Evolutionary conservation across 192 early-diverging fungal genomes (phyloP).

Genomic region (Coemansia sp.): DNA sequence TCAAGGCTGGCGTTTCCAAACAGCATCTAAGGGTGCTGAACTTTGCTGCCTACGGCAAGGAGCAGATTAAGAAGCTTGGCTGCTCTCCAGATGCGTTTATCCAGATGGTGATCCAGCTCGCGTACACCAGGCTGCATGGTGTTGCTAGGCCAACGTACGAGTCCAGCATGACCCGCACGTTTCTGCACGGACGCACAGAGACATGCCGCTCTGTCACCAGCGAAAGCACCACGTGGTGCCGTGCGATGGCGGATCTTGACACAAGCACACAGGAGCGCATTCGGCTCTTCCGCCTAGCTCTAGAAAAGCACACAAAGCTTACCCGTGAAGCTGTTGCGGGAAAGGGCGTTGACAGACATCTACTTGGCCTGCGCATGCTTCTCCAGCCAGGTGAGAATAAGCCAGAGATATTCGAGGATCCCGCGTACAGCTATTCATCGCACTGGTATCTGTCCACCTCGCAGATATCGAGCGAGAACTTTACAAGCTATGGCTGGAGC

Average conservation of each 20-base stretch:
- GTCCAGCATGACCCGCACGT: constrained; percentile 89
- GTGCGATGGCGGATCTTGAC: constrained; percentile 76
- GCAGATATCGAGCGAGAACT: constrained; percentile 89
- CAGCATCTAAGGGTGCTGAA: constrained; percentile 85
- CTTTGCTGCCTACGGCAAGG: constrained; percentile 92
- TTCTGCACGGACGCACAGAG: constrained; percentile 93
- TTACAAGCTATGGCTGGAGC: constrained; percentile 93
- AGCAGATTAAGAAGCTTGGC: constrained; percentile 84
- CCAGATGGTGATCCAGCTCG: constrained; percentile 96
- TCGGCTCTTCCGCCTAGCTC: constrained; percentile 71
- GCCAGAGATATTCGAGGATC: constrained; percentile 87
- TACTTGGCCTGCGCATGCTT: constrained; percentile 83
- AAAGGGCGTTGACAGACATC: constrained; percentile 89
- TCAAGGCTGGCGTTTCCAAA: constrained; percentile 70
- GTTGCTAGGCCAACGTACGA: constrained; percentile 86
- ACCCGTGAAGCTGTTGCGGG: constrained; percentile 81
- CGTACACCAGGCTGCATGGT: constrained; percentile 91
- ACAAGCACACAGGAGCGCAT: constrained; percentile 60
- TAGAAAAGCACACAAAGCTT: constrained; percentile 77
- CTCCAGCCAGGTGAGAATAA: constrained; percentile 74
- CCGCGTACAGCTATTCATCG: constrained; percentile 75
- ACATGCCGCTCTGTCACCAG: constrained; percentile 79
- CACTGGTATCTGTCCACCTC: constrained; percentile 97
- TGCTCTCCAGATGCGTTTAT: constrained; percentile 79
- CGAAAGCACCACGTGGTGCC: constrained; percentile 83